Conservation (phyloP, 2,329 filamentous ascomycete genomes). For the Cercospora nicotianae region DNA sequence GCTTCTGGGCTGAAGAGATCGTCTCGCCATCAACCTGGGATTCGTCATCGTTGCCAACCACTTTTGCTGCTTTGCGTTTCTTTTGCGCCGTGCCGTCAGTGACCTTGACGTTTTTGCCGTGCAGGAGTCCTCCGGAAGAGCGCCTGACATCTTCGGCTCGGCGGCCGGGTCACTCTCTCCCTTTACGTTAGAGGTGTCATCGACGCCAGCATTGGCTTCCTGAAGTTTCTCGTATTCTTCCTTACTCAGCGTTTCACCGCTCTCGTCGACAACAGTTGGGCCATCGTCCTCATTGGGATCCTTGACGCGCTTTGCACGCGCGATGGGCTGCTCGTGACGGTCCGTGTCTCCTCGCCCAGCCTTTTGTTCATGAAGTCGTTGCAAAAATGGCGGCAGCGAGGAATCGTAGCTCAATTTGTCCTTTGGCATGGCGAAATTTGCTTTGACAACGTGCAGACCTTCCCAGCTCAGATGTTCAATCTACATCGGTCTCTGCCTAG, state of each 20-base stretch:
- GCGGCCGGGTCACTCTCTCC: constrained; percentile 27
- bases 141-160: constrained; percentile 30
- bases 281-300: constrained; percentile 75
- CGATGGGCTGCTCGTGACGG: constrained; percentile 47
- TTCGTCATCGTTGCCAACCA: constrained; percentile 36
- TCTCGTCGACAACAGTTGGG: constrained; percentile 71
- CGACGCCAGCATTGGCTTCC: background rate
- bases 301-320: constrained; percentile 50
- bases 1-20: constrained; percentile 18
- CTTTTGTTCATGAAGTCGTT: constrained; percentile 54
- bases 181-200: constrained; percentile 24
- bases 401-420: constrained; percentile 67
- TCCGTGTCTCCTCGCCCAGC: constrained; percentile 48
- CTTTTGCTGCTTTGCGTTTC: constrained; percentile 41
- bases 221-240: constrained; percentile 51
- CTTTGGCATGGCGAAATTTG: constrained; percentile 41
- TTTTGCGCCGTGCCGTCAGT: constrained; percentile 34
- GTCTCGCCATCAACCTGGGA: constrained; percentile 22
- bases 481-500: background rate
- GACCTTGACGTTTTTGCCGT: constrained; percentile 21
- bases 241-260: constrained; percentile 60
- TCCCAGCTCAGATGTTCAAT: background rate
- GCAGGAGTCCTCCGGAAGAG: constrained; percentile 29
- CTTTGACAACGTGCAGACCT: background rate
- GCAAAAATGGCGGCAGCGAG: constrained; percentile 52